A percentile compares a stretch with the other conserved stretches of the same genome.
phyloP scores from a whole-genome alignment of 2,329 filamentous ascomycete species.

The Stagonosporopsis chrysanthemi region DNA sequence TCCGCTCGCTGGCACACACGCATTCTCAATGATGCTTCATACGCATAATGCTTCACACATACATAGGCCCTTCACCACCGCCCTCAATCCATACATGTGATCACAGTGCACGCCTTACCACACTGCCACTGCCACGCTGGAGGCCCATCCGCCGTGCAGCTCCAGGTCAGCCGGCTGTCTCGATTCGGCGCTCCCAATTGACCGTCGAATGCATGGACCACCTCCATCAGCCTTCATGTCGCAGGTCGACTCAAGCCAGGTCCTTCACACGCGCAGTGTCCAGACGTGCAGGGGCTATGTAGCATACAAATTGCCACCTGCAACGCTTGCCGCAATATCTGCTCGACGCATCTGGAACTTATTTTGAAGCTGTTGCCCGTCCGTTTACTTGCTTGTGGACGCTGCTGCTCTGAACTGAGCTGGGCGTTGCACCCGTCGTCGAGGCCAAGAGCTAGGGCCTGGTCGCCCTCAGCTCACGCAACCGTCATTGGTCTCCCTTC shows the following conservation, averaged over 20 bases:
- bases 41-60: no score
- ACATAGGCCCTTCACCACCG: no score
- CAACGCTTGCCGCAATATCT: background rate
- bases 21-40: background rate
- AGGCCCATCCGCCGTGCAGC: background rate
- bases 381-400: no score
- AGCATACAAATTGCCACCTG: slow-evolving; percentile 6
- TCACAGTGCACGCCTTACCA: background rate
- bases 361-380: no score
- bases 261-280: slow-evolving; percentile 8
- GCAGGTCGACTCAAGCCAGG: slow-evolving; percentile 12
- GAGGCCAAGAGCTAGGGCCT: no score
- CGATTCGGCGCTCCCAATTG: slow-evolving; percentile 7
- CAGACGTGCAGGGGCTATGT: slow-evolving; percentile 2
- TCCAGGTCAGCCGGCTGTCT: slow-evolving; percentile 15
- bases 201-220: slow-evolving; percentile 11
- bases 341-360: background rate
- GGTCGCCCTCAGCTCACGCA: no score
- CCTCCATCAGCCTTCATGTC: slow-evolving; percentile 23
- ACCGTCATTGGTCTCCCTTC: no score
- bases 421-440: background rate
- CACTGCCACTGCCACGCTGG: background rate
- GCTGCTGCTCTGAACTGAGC: no score
- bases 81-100: background rate
- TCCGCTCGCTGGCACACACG: background rate